Conservation (phyloP, 2,329 filamentous ascomycete genomes). For the Acrocalymma vagum region DNA sequence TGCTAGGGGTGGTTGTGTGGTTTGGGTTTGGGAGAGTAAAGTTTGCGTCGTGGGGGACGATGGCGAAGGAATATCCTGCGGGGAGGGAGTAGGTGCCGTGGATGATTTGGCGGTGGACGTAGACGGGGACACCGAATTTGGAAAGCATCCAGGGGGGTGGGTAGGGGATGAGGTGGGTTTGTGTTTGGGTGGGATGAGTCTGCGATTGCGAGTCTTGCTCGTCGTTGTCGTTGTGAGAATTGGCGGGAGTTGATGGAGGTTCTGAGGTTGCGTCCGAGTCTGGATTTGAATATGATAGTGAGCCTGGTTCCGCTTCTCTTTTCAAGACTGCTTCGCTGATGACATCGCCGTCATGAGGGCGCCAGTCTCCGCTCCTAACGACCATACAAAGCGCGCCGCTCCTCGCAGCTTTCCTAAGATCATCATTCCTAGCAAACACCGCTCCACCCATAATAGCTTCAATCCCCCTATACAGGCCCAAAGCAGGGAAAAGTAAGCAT, state of each 20-base stretch:
- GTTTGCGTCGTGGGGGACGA: conserved; percentile 20
- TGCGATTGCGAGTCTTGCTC: background rate
- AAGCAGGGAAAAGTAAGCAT: conserved; percentile 31
- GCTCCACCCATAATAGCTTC: conserved; percentile 31
- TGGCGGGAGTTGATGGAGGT: too few relatives aligned
- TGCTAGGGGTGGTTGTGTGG: too few relatives aligned
- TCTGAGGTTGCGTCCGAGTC: too few relatives aligned
- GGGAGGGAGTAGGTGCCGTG: conserved; percentile 26
- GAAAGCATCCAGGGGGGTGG: conserved; percentile 22
- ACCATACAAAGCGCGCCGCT: conserved; percentile 40
- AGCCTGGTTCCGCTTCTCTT: background rate
- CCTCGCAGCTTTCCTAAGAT: conserved; percentile 32
- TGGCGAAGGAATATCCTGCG: conserved; percentile 22
- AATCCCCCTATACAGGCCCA: conserved; percentile 35
- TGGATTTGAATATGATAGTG: too few relatives aligned
- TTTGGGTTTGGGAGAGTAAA: conserved; percentile 14
- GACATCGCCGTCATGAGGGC: conserved; percentile 22
- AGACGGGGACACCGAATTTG: conserved; percentile 21
- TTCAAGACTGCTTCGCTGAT: conserved; percentile 17
- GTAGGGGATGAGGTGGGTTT: conserved; percentile 17
- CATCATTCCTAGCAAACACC: conserved; percentile 14
- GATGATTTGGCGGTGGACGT: conserved; percentile 23
- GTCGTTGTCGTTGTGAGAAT: too few relatives aligned
- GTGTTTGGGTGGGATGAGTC: background rate
- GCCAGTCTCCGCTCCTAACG: conserved; percentile 31